phyloP scores from a whole-genome alignment of 176 grass and related monocot species.

The Panicum miliaceum region DNA sequence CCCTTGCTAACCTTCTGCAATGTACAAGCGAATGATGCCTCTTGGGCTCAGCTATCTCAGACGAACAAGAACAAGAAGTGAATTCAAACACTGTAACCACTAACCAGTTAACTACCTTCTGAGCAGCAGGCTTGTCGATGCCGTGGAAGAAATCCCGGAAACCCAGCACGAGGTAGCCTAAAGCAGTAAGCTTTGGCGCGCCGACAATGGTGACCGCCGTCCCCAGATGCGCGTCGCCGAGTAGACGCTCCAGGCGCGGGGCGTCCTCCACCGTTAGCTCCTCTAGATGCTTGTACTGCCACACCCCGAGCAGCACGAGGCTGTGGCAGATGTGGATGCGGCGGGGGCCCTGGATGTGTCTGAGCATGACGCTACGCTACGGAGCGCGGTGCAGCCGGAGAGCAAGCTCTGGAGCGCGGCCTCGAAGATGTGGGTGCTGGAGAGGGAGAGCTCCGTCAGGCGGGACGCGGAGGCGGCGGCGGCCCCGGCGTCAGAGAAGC shows the following conservation, averaged over 20 bases:
- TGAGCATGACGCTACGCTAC: slow-evolving; percentile 42
- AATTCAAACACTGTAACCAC: not conserved
- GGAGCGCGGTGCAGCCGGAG: slow-evolving; percentile 40
- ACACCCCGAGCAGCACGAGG: slow-evolving; percentile 35
- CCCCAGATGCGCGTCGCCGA: slow-evolving; percentile 33
- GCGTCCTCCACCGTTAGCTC: slow-evolving; percentile 46
- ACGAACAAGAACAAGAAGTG: not conserved
- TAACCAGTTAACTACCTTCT: not conserved
- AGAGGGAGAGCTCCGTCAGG: slow-evolving; percentile 42
- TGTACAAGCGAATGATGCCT: not conserved
- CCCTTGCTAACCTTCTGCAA: slow-evolving; percentile 30
- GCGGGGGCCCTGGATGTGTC: slow-evolving; percentile 36
- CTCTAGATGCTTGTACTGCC: slow-evolving; percentile 42
- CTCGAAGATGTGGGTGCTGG: slow-evolving; percentile 28
- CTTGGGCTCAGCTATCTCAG: not conserved
- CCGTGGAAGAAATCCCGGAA: not conserved
- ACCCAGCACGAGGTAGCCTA: slow-evolving; percentile 40
- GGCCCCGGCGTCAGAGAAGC: slow-evolving; percentile 35
- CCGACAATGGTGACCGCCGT: slow-evolving; percentile 25
- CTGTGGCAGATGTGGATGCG: slow-evolving; percentile 41
- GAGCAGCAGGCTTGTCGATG: not conserved
- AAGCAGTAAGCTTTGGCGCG: slow-evolving; percentile 38
- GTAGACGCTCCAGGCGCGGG: slow-evolving; percentile 39
- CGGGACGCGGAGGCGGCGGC: slow-evolving; percentile 3
- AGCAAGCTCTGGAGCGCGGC: slow-evolving; percentile 20